Percentiles rank a stretch among this genome's conserved stretches.
Evolutionary conservation across 441 rosid species (phyloP).

Genomic region (Francoa sonchifolia): DNA sequence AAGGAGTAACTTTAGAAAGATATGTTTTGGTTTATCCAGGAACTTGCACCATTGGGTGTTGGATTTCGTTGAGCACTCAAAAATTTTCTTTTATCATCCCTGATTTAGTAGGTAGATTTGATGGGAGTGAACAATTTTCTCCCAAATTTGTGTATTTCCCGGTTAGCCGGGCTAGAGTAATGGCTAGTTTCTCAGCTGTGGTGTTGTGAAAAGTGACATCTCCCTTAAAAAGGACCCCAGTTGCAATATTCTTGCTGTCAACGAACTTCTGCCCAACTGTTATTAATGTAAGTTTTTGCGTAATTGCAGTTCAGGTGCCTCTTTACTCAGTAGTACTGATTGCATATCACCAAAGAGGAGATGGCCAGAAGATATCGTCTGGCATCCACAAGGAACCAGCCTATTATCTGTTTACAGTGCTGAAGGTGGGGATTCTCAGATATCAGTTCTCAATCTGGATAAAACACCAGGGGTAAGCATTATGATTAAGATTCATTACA

Average conservation of each 20-base stretch:
- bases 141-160: too few relatives aligned
- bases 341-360: conserved; percentile 54
- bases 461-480: conserved; percentile 50
- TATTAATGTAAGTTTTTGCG: not conserved
- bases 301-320: conserved; percentile 56
- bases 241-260: not conserved
- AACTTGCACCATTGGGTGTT: too few relatives aligned
- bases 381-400: conserved; percentile 80
- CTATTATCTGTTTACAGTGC: conserved; percentile 53
- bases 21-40: too few relatives aligned
- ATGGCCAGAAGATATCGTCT: conserved; percentile 90
- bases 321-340: conserved; percentile 54
- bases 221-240: too few relatives aligned
- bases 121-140: too few relatives aligned
- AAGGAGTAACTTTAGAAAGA: too few relatives aligned
- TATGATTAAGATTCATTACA: conserved; percentile 7
- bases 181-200: too few relatives aligned
- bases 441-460: conserved; percentile 58
- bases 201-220: too few relatives aligned
- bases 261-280: not conserved
- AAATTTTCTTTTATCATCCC: too few relatives aligned
- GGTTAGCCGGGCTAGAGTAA: too few relatives aligned
- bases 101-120: too few relatives aligned
- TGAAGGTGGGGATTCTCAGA: conserved; percentile 74
- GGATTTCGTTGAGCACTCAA: too few relatives aligned